phyloP scores from a whole-genome alignment of 164 flowering plant genomes.

The Saururus chinensis region DNA sequence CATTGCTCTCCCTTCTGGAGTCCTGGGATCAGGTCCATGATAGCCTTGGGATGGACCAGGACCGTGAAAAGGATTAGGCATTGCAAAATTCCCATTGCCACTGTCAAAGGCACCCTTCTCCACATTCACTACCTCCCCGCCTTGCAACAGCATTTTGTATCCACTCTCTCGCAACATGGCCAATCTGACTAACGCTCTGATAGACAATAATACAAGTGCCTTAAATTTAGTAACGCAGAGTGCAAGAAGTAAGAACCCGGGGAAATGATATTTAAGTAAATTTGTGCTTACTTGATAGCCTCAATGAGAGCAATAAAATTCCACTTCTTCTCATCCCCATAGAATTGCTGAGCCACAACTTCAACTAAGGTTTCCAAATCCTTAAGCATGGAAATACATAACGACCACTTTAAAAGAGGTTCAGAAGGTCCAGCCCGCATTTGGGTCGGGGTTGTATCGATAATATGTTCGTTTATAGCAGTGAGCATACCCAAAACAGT shows the following conservation, averaged over 20 bases:
- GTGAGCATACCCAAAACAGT: constrained; percentile 69
- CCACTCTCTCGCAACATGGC: constrained; percentile 68
- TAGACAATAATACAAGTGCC: constrained; percentile 4
- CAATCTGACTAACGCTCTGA: constrained; percentile 70
- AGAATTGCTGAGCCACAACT: constrained; percentile 72
- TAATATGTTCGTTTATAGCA: constrained; percentile 75
- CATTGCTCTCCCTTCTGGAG: constrained; percentile 68
- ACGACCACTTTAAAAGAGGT: constrained; percentile 57
- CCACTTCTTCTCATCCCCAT: constrained; percentile 90
- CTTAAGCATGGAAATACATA: constrained; percentile 65
- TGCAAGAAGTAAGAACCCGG: not conserved
- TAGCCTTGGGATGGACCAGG: constrained; percentile 19
- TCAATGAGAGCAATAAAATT: constrained; percentile 72
- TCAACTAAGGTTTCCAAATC: constrained; percentile 91
- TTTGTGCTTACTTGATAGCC: constrained; percentile 59
- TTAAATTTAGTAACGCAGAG: not conserved
- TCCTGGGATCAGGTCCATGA: constrained; percentile 28
- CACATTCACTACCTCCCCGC: constrained; percentile 57
- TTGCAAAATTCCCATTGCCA: constrained; percentile 14
- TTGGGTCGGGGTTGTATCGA: constrained; percentile 52
- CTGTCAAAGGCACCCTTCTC: constrained; percentile 17
- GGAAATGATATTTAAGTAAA: not conserved
- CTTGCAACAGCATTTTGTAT: constrained; percentile 85
- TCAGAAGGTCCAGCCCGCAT: constrained; percentile 17
- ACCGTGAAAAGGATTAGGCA: constrained; percentile 20